phyloP scores from a whole-genome alignment of 2,329 filamentous ascomycete species.

The Beauveria brongniartii region DNA sequence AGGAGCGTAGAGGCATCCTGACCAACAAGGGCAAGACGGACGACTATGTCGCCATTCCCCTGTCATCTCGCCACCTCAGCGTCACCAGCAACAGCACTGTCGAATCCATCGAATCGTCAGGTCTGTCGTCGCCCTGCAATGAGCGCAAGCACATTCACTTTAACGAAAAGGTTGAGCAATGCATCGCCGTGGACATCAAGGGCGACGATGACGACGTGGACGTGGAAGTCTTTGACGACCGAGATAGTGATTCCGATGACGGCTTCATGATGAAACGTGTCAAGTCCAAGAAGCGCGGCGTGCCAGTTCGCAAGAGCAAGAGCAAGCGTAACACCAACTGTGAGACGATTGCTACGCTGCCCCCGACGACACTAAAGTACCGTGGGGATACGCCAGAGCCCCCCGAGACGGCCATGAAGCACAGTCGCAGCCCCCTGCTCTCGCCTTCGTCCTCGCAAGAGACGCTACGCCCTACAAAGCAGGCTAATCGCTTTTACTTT shows the following conservation, averaged over 20 bases:
- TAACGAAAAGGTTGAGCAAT: conserved; percentile 91
- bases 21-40: conserved; percentile 54
- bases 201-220: conserved; percentile 67
- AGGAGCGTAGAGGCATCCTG: conserved; percentile 51
- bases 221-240: conserved; percentile 44
- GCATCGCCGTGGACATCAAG: conserved; percentile 86
- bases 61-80: conserved; percentile 53
- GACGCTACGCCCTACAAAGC: conserved; percentile 64
- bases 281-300: conserved; percentile 42
- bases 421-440: conserved; percentile 45
- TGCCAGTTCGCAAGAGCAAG: conserved; percentile 31
- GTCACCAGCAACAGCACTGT: conserved; percentile 54
- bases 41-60: conserved; percentile 59
- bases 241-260: conserved; percentile 66
- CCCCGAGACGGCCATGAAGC: conserved; percentile 53
- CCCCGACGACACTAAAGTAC: conserved; percentile 81
- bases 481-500: conserved; percentile 55
- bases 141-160: conserved; percentile 88
- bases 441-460: conserved; percentile 77
- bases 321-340: conserved; percentile 32
- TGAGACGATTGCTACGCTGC: conserved; percentile 80
- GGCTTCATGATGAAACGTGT: conserved; percentile 75
- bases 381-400: conserved; percentile 67
- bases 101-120: conserved; percentile 63
- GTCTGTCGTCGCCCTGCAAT: conserved; percentile 51